These are phyloP conservation scores for Incumbomyces lentus DNA, from an alignment of 2,329 filamentous ascomycete genomes.

Conservation along the genomic window DNA sequence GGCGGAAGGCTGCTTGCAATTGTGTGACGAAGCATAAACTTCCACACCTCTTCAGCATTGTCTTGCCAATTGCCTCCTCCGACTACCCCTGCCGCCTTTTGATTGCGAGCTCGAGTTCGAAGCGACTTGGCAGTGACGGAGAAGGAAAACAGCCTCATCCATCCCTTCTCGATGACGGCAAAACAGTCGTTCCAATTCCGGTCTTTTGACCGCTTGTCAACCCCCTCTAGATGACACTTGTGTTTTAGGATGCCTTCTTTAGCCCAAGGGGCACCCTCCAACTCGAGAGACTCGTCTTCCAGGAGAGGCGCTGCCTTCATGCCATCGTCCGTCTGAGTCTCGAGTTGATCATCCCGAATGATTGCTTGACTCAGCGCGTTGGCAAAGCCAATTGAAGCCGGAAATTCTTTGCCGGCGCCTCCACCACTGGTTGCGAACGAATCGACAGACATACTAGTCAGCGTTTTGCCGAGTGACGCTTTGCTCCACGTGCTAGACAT, in stretches of 20 bases:
- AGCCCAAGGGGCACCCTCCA: conserved; percentile 91
- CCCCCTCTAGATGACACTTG: conserved; percentile 86
- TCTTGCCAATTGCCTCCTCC: conserved; percentile 98
- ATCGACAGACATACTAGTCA: conserved; percentile 85
- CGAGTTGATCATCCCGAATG: conserved; percentile 70
- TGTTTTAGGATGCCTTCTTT: conserved; percentile 95
- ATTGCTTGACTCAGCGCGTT: conserved; percentile 95
- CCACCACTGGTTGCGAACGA: conserved; percentile 69
- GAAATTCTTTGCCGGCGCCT: conserved; percentile 53
- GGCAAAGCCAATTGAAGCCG: conserved; percentile 94
- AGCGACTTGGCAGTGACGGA: conserved; percentile 63
- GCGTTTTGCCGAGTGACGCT: conserved; percentile 80
- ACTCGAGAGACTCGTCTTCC: conserved; percentile 84
- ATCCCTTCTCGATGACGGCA: conserved; percentile 89
- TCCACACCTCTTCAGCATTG: conserved; percentile 80
- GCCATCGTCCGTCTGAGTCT: conserved; percentile 49
- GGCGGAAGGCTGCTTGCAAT: conserved; percentile 82
- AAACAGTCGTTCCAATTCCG: conserved; percentile 93
- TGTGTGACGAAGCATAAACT: conserved; percentile 80
- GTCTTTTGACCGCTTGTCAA: conserved; percentile 87
- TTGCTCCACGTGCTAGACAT: conserved; percentile 92
- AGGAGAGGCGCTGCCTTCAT: conserved; percentile 56
- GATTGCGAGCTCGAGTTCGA: conserved; percentile 52
- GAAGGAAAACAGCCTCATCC: conserved; percentile 90
- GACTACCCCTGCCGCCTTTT: conserved; percentile 55